A percentile compares a stretch with the other conserved stretches of the same genome.
These are phyloP conservation scores for Kuraishia hungarica DNA, from an alignment of 805 yeast species.

Conservation along the genomic window DNA sequence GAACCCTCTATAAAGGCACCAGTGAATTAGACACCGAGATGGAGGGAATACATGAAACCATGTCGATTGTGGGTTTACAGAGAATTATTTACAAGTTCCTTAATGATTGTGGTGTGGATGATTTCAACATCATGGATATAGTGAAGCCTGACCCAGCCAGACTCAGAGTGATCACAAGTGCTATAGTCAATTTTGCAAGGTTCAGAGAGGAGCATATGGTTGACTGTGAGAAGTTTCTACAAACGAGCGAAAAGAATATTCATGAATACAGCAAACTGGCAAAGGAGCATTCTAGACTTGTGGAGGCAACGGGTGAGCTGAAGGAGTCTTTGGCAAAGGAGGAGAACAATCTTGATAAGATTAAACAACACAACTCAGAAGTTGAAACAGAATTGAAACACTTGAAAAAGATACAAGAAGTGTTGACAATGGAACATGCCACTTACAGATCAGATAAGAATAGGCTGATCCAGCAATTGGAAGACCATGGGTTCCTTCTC, in stretches of 20 bases:
- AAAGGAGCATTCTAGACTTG: constrained; percentile 30
- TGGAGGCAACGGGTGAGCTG: constrained; percentile 12
- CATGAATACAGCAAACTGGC: constrained; percentile 34
- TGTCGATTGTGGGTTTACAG: constrained; percentile 48
- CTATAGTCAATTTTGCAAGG: constrained; percentile 77
- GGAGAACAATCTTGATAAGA: constrained; percentile 2
- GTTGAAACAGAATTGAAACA: constrained; percentile 55
- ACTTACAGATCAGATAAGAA: constrained; percentile 57
- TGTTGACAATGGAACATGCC: constrained; percentile 50
- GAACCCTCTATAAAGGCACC: constrained; percentile 17
- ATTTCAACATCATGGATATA: constrained; percentile 68
- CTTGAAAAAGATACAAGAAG: constrained; percentile 55
- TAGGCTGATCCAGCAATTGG: constrained; percentile 47
- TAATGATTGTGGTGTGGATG: constrained; percentile 66
- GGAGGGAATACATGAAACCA: constrained; percentile 23
- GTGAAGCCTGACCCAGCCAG: constrained; percentile 69
- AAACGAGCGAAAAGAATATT: constrained; percentile 40
- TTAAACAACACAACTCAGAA: constrained; percentile 10
- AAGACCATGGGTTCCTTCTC: constrained; percentile 49
- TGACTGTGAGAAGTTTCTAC: constrained; percentile 58
- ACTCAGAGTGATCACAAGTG: constrained; percentile 61
- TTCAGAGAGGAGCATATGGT: constrained; percentile 70
- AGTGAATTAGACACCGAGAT: constrained; percentile 12
- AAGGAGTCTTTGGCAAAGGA: constrained; percentile 6
- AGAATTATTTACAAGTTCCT: constrained; percentile 54